Evolutionary conservation across 345 rosid species (phyloP), one percentile per base, ranked within the genome.

Genomic region (Orychophragmus violaceus): DNA sequence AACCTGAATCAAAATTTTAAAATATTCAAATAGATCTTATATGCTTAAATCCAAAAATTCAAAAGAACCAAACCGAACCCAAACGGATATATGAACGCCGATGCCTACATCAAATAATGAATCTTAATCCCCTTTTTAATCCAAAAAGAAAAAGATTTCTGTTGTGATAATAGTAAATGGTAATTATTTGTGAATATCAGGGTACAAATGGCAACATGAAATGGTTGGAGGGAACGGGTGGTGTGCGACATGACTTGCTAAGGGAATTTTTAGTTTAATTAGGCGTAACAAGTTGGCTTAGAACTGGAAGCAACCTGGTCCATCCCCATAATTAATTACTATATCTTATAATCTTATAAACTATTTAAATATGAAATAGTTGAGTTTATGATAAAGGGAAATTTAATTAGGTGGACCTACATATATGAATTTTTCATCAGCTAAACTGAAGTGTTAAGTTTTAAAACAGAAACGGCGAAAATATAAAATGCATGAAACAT

Each of bases 161-260:
- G 1, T 42, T 8, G n/a, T 18, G 51, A 46, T 23, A 37, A 46
- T 23, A 37, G n/a, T 52, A 50, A 48, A 48, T 22, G 25, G 70
- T 42, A 6, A 36, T 13, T 60, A 24, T 2, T 16, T 5, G 60
- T 35, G 27, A 19, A 59, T 1, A 22, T 13, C 8, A 72, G 29
- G 72, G 58, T 33, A 61, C 8, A 37, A 67, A 58, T 68, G 56
- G 33, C 28, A 67, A 27, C 8, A 35, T 12, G 25, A 10, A 18
- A 28, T n/a, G 42, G 50, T 71, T 45, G 32, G 57, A 71, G 68
- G 33, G 12, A 62, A 25, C 29, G 55, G 42, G 53, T 57, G 39
- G 36, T 59, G 36, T 59, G 72, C 75, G 70, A 66, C 77, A 76
- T 81, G 81, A 78, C 85, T 84, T 84, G 55, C 77, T 69, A 84